These are phyloP conservation scores for Pseudovirgaria hyperparasitica DNA, from an alignment of 2,329 filamentous ascomycete species.

Conservation along the genomic window DNA sequence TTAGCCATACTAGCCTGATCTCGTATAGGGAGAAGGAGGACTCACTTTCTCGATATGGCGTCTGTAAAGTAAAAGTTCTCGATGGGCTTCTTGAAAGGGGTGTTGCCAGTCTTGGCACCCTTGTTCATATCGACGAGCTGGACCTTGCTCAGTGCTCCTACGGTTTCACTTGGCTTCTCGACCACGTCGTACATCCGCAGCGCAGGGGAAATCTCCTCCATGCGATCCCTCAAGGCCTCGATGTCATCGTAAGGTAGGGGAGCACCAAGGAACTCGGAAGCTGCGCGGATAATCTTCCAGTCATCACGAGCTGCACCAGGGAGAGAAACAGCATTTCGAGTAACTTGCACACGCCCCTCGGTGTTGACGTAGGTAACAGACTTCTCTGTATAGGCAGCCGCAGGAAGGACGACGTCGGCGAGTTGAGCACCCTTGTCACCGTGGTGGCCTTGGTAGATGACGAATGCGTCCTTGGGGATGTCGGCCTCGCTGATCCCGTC, in stretches of 20 bases:
- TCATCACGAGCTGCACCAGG: constrained; percentile 86
- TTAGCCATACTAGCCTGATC: constrained; percentile 8
- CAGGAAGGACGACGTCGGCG: constrained; percentile 86
- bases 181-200: constrained; percentile 83
- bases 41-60: constrained; percentile 86
- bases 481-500: constrained; percentile 79
- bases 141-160: constrained; percentile 73
- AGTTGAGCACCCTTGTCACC: constrained; percentile 87
- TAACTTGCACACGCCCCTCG: constrained; percentile 90
- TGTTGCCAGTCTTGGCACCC: constrained; percentile 59
- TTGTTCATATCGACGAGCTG: constrained; percentile 96
- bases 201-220: constrained; percentile 87
- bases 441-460: constrained; percentile 97
- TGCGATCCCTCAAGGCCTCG: constrained; percentile 76
- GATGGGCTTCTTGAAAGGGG: constrained; percentile 70
- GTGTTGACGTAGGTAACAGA: constrained; percentile 94
- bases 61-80: constrained; percentile 99
- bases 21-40: constrained; percentile 7
- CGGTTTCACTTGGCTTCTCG: constrained; percentile 54
- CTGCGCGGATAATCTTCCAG: constrained; percentile 97
- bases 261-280: constrained; percentile 76
- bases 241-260: constrained; percentile 91
- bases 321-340: constrained; percentile 74
- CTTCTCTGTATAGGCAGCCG: constrained; percentile 95
- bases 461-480: constrained; percentile 89